Base-by-base conservation (phyloP, 1,284 basidiomycete genomes). In the Baeospora myosura region DNA sequence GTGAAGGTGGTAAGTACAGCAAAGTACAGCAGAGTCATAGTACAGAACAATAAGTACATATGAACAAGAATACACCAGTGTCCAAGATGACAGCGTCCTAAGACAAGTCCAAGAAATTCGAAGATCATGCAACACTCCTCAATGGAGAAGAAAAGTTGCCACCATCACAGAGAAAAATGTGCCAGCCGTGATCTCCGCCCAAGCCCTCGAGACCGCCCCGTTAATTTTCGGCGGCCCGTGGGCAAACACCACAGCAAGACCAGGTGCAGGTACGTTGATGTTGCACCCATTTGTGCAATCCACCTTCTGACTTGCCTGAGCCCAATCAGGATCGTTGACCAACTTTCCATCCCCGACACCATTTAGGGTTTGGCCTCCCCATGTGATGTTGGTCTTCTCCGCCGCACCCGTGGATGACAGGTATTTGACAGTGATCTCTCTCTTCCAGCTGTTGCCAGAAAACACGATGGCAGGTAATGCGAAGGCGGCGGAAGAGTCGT, bases 341-440 rank as follows among this genome's bases (percentile, higher is more conserved):
- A 41, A 22, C 14, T 38, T 42, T 5, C 44, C 44, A 36, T 46
- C 30, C 8, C 17, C 26, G 24, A 25, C 29, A 14, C 41, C 41
- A 10, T 39, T 14, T 30, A 34, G 43, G 8, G 44, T 46, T 20
- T 39, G 17, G 12, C 36, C 44, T 14, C 41, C 40, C 77, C 78
- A 83, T 5, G 69, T 69, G 49, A 84, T 79, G 43, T 76, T 65
- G 45, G 63, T 66, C 50, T 72, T 70, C 56, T 80, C 77, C 8
- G 59, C 58, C n/a, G 75, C 64, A 36, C 58, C 64, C 4, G 63
- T 55, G 5, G 70, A 69, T 12, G 60, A 52, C 18, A 76, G 59
- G 49, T 65, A 70, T 41, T 70, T 71, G 14, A 74, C 68, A 5
- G 58, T 60, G 28, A 74, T 32, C 12, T 33, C 29, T 11, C 26